phyloP scores from a whole-genome alignment of 371 early-diverging fungal genomes.

The Vairimorpha necatrix region DNA sequence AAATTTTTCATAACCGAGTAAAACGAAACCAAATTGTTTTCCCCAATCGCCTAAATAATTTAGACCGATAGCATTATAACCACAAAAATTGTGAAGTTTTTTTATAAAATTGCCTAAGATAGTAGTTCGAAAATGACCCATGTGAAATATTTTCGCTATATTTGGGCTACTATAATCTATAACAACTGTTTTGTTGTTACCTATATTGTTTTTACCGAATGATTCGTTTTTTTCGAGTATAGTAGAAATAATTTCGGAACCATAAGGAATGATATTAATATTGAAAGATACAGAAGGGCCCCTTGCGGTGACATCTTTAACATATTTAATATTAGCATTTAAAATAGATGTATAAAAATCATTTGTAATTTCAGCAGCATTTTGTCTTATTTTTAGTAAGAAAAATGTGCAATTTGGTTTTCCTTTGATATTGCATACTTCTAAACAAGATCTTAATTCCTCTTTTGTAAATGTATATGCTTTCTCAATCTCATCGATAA shows the following conservation, averaged over 20 bases:
- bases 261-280: conserved; percentile 34
- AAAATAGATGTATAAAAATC: background rate
- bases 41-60: conserved; percentile 99
- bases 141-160: conserved; percentile 99
- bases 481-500: conserved; percentile 26
- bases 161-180: conserved; percentile 94
- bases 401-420: conserved; percentile 48
- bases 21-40: conserved; percentile 92
- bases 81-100: conserved; percentile 75
- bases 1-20: conserved; percentile 78
- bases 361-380: conserved; percentile 30
- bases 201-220: conserved; percentile 60
- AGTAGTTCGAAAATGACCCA: conserved; percentile 93
- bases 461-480: conserved; percentile 7
- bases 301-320: conserved; percentile 23
- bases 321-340: background rate
- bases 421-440: conserved; percentile 13
- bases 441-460: conserved; percentile 26
- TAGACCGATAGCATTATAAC: conserved; percentile 76
- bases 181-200: conserved; percentile 70
- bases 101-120: conserved; percentile 89
- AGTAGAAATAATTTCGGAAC: conserved; percentile 31
- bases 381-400: conserved; percentile 29
- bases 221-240: conserved; percentile 29
- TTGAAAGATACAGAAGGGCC: conserved; percentile 42